These are phyloP conservation scores for Penicillium crustosum DNA, from an alignment of 2,329 filamentous ascomycete genomes.

Conservation along the genomic window DNA sequence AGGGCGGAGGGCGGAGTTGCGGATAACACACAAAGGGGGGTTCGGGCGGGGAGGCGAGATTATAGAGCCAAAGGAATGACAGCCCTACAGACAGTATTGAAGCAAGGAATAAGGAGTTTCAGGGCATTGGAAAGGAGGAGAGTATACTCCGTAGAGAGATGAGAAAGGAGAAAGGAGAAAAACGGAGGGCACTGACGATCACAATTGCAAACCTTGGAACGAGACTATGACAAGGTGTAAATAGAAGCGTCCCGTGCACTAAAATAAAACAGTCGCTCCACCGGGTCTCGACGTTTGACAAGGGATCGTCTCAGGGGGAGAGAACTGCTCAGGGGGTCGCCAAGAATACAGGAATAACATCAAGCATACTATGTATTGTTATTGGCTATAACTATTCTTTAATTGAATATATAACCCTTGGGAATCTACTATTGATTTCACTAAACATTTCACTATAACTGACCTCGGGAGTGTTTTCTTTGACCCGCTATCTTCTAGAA, in stretches of 20 bases:
- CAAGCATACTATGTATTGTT: not conserved
- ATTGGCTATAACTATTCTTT: not conserved
- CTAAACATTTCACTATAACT: too few species aligned
- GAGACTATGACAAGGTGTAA: slow-evolving; percentile 6
- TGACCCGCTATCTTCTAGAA: slow-evolving; percentile 16
- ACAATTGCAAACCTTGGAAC: slow-evolving; percentile 20
- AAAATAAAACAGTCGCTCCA: slow-evolving; percentile 7
- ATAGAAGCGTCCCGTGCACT: slow-evolving; percentile 19
- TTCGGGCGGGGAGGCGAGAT: slow-evolving; percentile 15
- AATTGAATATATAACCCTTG: not conserved
- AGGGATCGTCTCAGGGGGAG: slow-evolving; percentile 13
- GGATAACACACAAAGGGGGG: not conserved
- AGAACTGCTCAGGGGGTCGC: slow-evolving; percentile 14
- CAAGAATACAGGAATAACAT: slow-evolving; percentile 13
- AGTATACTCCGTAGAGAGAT: not conserved
- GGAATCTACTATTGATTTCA: not conserved
- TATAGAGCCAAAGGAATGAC: slow-evolving; percentile 28
- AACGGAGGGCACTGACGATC: slow-evolving; percentile 26
- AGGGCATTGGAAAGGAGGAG: not conserved
- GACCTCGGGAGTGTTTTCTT: not conserved
- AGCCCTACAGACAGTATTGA: slow-evolving; percentile 19
- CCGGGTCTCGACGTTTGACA: slow-evolving; percentile 2
- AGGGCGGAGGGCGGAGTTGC: slow-evolving; percentile 1
- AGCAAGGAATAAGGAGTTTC: not conserved
- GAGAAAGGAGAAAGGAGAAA: slow-evolving; percentile 19